Base-by-base conservation (phyloP, 495 filamentous ascomycete species). In the Lindgomyces ingoldianus region DNA sequence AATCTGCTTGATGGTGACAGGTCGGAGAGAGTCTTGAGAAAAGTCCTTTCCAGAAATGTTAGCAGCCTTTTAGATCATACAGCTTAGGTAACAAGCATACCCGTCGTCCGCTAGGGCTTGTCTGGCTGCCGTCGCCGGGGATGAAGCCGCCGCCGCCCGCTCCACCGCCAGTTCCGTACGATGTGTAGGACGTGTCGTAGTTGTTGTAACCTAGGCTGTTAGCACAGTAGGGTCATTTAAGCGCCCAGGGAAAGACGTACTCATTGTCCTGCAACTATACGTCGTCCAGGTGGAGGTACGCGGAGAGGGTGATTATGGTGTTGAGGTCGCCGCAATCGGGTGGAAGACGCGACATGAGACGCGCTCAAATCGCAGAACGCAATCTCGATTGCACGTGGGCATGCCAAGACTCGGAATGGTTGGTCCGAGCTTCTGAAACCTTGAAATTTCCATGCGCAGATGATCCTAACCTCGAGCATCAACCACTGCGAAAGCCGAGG, bases 1-100 rank as follows among this genome's bases (percentile, higher is more conserved):
- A 45, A 96, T 81, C 78, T 98, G 94, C 74, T 96, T 96, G 73
- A 97, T 90, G 44, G 94, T 98, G 42, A 96, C 88, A 0, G 94
- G 92, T 46, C 93, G 87, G 61, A 98, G 83, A 50, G 89, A 92
- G 45, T 92, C 84, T 72, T 86, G 82, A 61, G 70, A 75, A 64
- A 87, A 84, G 53, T 71, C 68, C 83, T 78, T 81, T 79, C 72
- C 68, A 67, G 57, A 2, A n/a, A 45, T 22, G 24, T 61, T 44
- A 51, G 52, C 18, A 42, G 25, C 80, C 58, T 14, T 36, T 62
- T 62, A 71, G 77, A 58, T 18, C 60, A 12, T 25, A 36, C 0
- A 56, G 36, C 60, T 42, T 63, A 53, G 64, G 21, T 67, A 61
- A 16, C 63, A 24, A 36, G 46, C 68, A 18, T 67, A 80, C 78